These are phyloP conservation scores for Cystobasidium tubakii DNA, from an alignment of 768 basidiomycete species.

Conservation along the genomic window DNA sequence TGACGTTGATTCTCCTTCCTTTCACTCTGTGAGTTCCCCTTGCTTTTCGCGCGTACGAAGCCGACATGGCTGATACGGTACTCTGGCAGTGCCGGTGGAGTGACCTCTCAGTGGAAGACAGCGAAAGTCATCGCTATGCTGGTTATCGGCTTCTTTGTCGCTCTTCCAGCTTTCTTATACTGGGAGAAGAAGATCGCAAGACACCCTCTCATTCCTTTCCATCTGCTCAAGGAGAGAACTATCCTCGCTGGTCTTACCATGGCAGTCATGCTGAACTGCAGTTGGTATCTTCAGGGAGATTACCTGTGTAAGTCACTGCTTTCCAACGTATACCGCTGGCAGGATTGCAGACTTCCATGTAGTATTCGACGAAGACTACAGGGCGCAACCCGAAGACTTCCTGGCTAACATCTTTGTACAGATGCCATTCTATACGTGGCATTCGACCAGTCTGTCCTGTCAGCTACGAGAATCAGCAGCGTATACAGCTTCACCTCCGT, in stretches of 20 bases:
- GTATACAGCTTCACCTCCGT: constrained; percentile 48
- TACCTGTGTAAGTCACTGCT: neutral
- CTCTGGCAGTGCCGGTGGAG: constrained; percentile 42
- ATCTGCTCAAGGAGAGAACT: constrained; percentile 46
- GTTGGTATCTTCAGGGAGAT: constrained; percentile 44
- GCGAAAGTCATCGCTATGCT: constrained; percentile 47
- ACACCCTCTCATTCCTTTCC: constrained; percentile 45
- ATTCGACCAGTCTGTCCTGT: constrained; percentile 44
- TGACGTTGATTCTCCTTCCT: constrained; percentile 49
- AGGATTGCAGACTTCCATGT: too few species aligned
- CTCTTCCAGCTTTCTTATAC: constrained; percentile 45
- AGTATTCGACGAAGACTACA: too few species aligned
- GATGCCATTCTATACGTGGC: constrained; percentile 47
- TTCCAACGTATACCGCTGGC: too few species aligned
- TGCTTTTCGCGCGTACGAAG: neutral
- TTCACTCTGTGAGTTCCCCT: constrained; percentile 44
- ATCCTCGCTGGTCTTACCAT: constrained; percentile 47
- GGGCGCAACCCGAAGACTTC: too few species aligned
- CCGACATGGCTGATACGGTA: neutral
- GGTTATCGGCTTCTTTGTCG: constrained; percentile 46
- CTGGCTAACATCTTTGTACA: constrained; percentile 38
- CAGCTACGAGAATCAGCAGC: constrained; percentile 46
- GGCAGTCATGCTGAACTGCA: constrained; percentile 45
- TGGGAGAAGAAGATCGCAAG: constrained; percentile 46
- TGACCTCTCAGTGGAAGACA: constrained; percentile 42